Percentiles rank a stretch among this genome's conserved stretches.
phyloP scores from a whole-genome alignment of 352 stramenopile genomes.

The Phytopythium cucurbitacearum region DNA sequence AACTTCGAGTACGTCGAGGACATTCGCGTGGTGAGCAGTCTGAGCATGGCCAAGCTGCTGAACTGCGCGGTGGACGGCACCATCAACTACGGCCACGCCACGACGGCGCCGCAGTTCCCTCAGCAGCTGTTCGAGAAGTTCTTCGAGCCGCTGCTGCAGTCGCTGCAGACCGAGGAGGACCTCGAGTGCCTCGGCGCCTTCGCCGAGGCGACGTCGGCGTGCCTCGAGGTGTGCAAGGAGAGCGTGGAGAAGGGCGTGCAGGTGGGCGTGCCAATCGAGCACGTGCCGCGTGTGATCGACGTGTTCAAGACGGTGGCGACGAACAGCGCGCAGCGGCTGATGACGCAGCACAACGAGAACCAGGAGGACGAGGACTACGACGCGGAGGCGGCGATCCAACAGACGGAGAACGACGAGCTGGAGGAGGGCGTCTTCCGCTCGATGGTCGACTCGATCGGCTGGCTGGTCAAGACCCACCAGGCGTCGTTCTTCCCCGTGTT shows the following conservation, averaged over 20 bases:
- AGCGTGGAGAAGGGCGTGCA: slow-evolving; percentile 66
- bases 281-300: slow-evolving; percentile 65
- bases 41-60: slow-evolving; percentile 76
- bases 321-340: slow-evolving; percentile 58
- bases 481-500: slow-evolving; percentile 76
- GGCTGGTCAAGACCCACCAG: slow-evolving; percentile 81
- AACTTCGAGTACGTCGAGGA: slow-evolving; percentile 85
- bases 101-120: slow-evolving; percentile 53
- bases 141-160: slow-evolving; percentile 70
- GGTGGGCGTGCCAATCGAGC: slow-evolving; percentile 61
- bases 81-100: slow-evolving; percentile 55
- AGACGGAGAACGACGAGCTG: slow-evolving; percentile 65
- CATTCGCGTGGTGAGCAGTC: slow-evolving; percentile 71
- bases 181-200: slow-evolving; percentile 74
- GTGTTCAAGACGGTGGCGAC: slow-evolving; percentile 65
- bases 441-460: slow-evolving; percentile 84
- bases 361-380: slow-evolving; percentile 80
- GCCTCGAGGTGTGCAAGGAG: slow-evolving; percentile 80
- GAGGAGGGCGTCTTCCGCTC: slow-evolving; percentile 76
- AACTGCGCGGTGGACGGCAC: slow-evolving; percentile 68
- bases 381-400: slow-evolving; percentile 63
- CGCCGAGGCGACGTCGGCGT: slow-evolving; percentile 67
- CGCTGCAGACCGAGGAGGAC: slow-evolving; percentile 73
- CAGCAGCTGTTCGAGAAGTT: slow-evolving; percentile 81
- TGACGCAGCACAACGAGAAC: slow-evolving; percentile 56